A percentile compares a stretch with the other conserved stretches of the same genome.
These are phyloP conservation scores for Trametes meyenii DNA, from an alignment of 768 basidiomycete species.

Conservation along the genomic window DNA sequence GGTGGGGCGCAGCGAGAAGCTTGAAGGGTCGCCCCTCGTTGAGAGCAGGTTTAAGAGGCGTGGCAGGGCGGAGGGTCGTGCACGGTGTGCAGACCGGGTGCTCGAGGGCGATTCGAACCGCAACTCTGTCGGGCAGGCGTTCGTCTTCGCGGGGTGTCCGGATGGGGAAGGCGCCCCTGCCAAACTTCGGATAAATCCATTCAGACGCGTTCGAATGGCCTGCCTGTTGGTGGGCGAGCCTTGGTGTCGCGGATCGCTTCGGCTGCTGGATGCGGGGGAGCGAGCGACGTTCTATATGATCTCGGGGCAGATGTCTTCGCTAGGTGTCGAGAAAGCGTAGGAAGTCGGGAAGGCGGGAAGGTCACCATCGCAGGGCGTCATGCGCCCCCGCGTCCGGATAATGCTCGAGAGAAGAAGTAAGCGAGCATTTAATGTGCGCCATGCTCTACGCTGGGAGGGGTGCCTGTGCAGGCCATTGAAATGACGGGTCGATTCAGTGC, in stretches of 20 bases:
- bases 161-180: not conserved
- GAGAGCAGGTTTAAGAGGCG: not conserved
- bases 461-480: not conserved
- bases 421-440: not conserved
- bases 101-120: conserved; percentile 1
- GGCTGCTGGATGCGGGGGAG: not conserved
- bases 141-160: not conserved
- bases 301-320: not conserved
- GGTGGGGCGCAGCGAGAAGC: no score
- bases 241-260: not conserved
- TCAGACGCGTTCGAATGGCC: not conserved
- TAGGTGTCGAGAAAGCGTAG: not conserved
- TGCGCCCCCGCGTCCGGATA: conserved; percentile 5
- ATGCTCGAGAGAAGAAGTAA: conserved; percentile 1
- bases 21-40: no score
- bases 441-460: not conserved
- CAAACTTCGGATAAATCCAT: conserved; percentile 14
- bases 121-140: not conserved
- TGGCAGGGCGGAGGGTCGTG: not conserved
- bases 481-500: not conserved
- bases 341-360: not conserved
- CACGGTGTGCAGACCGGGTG: not conserved
- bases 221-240: not conserved
- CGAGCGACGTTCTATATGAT: not conserved
- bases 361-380: not conserved